Conservation (phyloP, 192 early-diverging fungal species). For the Entomortierella beljakovae region DNA sequence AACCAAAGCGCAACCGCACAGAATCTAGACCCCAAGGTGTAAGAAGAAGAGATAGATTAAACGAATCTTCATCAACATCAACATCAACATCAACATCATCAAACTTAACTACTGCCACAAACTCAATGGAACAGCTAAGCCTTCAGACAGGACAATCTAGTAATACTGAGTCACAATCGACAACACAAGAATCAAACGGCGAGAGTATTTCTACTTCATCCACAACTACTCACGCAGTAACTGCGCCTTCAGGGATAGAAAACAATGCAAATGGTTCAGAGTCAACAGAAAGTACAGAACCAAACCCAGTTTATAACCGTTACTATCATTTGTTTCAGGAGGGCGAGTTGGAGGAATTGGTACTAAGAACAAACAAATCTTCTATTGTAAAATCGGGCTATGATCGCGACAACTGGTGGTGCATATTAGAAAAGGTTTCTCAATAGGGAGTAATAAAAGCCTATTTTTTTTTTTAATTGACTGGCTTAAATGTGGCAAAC, state of each 20-base stretch:
- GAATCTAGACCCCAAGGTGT: slow-evolving; percentile 37
- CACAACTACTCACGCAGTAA: not conserved
- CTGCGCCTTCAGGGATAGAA: not conserved
- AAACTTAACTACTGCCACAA: not conserved
- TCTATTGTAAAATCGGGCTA: slow-evolving; percentile 82
- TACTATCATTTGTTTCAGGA: slow-evolving; percentile 95
- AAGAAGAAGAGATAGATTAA: slow-evolving; percentile 63
- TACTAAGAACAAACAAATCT: slow-evolving; percentile 62
- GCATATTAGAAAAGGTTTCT: slow-evolving; percentile 71
- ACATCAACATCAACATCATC: not conserved
- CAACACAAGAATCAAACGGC: not conserved
- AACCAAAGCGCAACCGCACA: slow-evolving; percentile 41
- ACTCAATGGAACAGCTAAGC: slow-evolving; percentile 6
- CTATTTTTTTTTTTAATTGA: not conserved
- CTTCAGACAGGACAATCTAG: slow-evolving; percentile 4
- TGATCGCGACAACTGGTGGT: slow-evolving; percentile 96
- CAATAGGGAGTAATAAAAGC: not conserved
- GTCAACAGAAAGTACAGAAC: not conserved
- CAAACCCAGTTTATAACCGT: slow-evolving; percentile 52
- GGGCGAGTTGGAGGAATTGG: slow-evolving; percentile 84
- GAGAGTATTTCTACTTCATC: slow-evolving; percentile 1
- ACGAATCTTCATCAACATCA: not conserved
- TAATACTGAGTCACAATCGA: not conserved
- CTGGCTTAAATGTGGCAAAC: slow-evolving; percentile 86
- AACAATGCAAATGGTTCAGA: not conserved